Evolutionary conservation across 441 rosid genomes (phyloP).

Genomic region (Gossypium trilobum): DNA sequence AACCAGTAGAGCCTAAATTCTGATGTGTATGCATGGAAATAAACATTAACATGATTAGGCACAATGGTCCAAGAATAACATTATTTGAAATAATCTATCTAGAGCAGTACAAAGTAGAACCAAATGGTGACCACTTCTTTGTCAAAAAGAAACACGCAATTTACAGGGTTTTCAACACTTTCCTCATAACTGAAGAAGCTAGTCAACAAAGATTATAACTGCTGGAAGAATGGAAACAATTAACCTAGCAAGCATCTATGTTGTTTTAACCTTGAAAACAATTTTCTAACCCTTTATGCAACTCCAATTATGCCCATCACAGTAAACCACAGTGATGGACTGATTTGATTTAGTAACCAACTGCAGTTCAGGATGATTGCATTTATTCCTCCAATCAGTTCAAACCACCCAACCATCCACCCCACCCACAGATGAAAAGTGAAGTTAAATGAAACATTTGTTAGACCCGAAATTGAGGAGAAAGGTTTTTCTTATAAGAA

Average conservation of each 20-base stretch:
- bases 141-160: not conserved
- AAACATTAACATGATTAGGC: not conserved
- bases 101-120: not conserved
- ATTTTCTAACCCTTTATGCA: not conserved
- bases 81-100: not conserved
- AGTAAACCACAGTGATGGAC: not conserved
- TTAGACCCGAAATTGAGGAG: not conserved
- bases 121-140: not conserved
- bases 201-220: not conserved
- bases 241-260: not conserved
- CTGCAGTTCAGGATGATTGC: not conserved
- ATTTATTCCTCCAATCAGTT: conserved; percentile 3
- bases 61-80: conserved; percentile 7
- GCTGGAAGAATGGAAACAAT: not conserved
- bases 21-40: not conserved
- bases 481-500: not conserved
- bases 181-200: not conserved
- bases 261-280: not conserved
- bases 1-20: not conserved
- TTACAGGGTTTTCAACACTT: conserved; percentile 2
- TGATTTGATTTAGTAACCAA: not conserved
- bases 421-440: not conserved
- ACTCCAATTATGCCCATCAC: not conserved
- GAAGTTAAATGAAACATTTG: not conserved
- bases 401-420: not conserved